A percentile compares a stretch with the other conserved stretches of the same genome.
phyloP scores from a whole-genome alignment of 345 rosid species.

The Lepidium didymum region DNA sequence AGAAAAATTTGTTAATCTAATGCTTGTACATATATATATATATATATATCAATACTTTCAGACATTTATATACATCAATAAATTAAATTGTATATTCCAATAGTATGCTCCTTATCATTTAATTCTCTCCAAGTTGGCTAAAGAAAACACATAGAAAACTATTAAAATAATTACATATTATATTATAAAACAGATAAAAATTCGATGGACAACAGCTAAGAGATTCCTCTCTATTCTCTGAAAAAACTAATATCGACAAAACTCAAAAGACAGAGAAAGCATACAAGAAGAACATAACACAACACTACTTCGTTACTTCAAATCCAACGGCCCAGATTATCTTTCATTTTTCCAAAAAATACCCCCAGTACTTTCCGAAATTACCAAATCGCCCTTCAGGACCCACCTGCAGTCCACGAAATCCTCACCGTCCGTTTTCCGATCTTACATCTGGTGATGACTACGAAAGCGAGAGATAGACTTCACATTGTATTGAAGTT shows the following conservation, averaged over 20 bases:
- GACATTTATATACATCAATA: background rate
- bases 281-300: background rate
- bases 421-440: background rate
- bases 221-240: slow-evolving; percentile 27
- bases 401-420: background rate
- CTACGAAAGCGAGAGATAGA: slow-evolving; percentile 46
- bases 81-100: background rate
- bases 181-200: slow-evolving; percentile 14
- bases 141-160: background rate
- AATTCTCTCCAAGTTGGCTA: background rate
- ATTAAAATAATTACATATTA: slow-evolving; percentile 24
- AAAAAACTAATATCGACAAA: slow-evolving; percentile 27
- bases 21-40: background rate
- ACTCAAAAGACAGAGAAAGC: slow-evolving; percentile 13
- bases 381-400: background rate
- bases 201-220: slow-evolving; percentile 30
- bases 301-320: slow-evolving; percentile 3
- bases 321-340: slow-evolving; percentile 10
- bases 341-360: background rate
- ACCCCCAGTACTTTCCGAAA: background rate
- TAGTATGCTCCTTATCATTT: background rate
- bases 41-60: background rate
- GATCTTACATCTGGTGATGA: background rate
- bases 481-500: slow-evolving; percentile 67
- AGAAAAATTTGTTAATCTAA: background rate